Evolutionary conservation across 2,329 filamentous ascomycete species (phyloP).

Genomic region (Sporothrix luriei): DNA sequence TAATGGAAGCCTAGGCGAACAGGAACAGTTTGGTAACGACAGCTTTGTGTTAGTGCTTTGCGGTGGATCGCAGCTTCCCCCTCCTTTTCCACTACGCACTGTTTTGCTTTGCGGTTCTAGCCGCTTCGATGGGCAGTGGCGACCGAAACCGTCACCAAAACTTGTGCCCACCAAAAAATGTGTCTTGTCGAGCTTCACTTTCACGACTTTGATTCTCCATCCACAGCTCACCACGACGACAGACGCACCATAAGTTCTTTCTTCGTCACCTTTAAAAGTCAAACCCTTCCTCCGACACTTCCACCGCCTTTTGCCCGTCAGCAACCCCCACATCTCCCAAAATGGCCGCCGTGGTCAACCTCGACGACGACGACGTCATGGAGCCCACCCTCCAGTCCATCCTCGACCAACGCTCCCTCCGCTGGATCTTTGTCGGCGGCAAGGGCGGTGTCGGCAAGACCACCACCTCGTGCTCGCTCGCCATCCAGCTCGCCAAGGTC

Average conservation of each 20-base stretch:
- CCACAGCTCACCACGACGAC: neutral
- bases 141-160: conserved; percentile 8
- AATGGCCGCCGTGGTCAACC: conserved; percentile 50
- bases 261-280: neutral
- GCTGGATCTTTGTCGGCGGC: conserved; percentile 98
- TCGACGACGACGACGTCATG: conserved; percentile 70
- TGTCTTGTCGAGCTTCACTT: neutral
- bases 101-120: conserved; percentile 29
- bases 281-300: neutral
- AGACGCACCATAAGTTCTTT: too few relatives aligned
- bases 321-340: conserved; percentile 20
- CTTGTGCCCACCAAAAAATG: neutral
- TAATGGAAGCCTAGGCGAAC: neutral
- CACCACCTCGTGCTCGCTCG: conserved; percentile 97
- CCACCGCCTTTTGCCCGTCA: neutral
- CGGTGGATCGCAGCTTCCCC: neutral
- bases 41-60: neutral
- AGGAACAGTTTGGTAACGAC: neutral
- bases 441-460: conserved; percentile 99
- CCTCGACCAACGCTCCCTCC: conserved; percentile 89
- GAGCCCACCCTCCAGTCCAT: conserved; percentile 93
- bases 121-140: conserved; percentile 30
- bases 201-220: neutral
- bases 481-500: conserved; percentile 93
- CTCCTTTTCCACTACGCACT: conserved; percentile 2